phyloP scores from a whole-genome alignment of 2,329 filamentous ascomycete genomes.

The Talaromyces sp. region DNA sequence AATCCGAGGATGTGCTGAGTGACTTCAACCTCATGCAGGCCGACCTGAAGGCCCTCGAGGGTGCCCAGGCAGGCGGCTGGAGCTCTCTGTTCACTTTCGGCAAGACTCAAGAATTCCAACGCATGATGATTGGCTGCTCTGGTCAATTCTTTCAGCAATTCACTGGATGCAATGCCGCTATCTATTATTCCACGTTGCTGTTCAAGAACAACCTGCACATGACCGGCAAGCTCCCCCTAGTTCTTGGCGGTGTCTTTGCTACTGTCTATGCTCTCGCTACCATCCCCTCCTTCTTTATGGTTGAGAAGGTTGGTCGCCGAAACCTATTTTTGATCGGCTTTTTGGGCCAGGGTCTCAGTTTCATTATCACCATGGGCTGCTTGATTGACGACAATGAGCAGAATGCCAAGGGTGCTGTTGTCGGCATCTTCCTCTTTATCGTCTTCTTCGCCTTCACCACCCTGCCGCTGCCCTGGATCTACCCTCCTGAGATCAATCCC shows the following conservation, averaged over 20 bases:
- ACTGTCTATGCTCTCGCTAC: conserved; percentile 44
- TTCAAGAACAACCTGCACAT: conserved; percentile 46
- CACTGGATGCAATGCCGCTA: conserved; percentile 49
- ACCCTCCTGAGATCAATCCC: conserved; percentile 48
- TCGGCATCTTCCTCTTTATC: conserved; percentile 60
- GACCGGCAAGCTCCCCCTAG: conserved; percentile 42
- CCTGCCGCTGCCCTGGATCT: conserved; percentile 57
- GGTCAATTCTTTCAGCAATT: conserved; percentile 48
- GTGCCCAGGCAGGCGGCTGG: conserved; percentile 63
- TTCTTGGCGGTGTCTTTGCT: conserved; percentile 53
- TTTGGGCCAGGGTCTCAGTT: conserved; percentile 28
- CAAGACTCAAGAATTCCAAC: conserved; percentile 39
- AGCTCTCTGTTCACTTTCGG: conserved; percentile 33
- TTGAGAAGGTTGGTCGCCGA: conserved; percentile 42
- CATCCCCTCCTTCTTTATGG: conserved; percentile 48
- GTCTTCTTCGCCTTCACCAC: conserved; percentile 62
- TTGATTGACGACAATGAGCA: conserved; percentile 20
- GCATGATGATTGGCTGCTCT: conserved; percentile 40
- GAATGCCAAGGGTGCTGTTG: conserved; percentile 24
- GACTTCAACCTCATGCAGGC: conserved; percentile 15
- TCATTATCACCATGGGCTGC: conserved; percentile 26
- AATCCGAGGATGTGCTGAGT: conserved; percentile 6
- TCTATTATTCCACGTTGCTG: conserved; percentile 49
- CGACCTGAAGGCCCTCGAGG: conserved; percentile 54
- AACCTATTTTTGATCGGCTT: conserved; percentile 26